These are phyloP conservation scores for Entomortierella beljakovae DNA, from an alignment of 192 early-diverging fungal genomes.

Conservation along the genomic window DNA sequence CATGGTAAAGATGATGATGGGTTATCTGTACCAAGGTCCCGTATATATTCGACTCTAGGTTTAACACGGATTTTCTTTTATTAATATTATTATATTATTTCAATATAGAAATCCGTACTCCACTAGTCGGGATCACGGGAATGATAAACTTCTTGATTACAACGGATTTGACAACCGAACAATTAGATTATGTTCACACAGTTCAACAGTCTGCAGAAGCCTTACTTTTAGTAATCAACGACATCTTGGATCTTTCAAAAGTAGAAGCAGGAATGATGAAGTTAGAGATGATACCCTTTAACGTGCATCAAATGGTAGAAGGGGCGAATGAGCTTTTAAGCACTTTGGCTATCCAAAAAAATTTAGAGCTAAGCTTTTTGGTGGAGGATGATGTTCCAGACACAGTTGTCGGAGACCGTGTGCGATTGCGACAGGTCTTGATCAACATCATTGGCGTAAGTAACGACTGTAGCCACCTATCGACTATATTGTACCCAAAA, in stretches of 20 bases:
- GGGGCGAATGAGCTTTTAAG: conserved; percentile 80
- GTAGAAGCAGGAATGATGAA: conserved; percentile 89
- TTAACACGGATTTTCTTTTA: too few relatives aligned
- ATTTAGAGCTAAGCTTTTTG: conserved; percentile 71
- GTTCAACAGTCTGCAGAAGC: conserved; percentile 81
- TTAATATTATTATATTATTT: neutral
- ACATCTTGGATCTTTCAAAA: conserved; percentile 86
- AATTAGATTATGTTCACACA: conserved; percentile 83
- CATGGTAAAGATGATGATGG: conserved; percentile 52
- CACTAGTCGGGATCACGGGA: conserved; percentile 83
- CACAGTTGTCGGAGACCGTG: conserved; percentile 77
- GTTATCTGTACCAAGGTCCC: neutral
- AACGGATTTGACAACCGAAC: conserved; percentile 79
- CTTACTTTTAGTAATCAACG: conserved; percentile 83
- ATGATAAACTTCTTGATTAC: conserved; percentile 81
- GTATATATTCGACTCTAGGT: too few relatives aligned
- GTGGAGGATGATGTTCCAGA: conserved; percentile 80
- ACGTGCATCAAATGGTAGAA: conserved; percentile 70
- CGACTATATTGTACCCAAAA: too few relatives aligned
- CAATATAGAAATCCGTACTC: conserved; percentile 78
- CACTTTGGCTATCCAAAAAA: conserved; percentile 77
- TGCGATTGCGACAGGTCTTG: conserved; percentile 81
- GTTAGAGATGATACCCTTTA: conserved; percentile 77
- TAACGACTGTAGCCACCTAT: too few relatives aligned
- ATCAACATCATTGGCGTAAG: conserved; percentile 82